Percentiles rank a stretch among this genome's conserved stretches.
Conservation (phyloP, 2,329 filamentous ascomycete species). For the Fusarium palustre region DNA sequence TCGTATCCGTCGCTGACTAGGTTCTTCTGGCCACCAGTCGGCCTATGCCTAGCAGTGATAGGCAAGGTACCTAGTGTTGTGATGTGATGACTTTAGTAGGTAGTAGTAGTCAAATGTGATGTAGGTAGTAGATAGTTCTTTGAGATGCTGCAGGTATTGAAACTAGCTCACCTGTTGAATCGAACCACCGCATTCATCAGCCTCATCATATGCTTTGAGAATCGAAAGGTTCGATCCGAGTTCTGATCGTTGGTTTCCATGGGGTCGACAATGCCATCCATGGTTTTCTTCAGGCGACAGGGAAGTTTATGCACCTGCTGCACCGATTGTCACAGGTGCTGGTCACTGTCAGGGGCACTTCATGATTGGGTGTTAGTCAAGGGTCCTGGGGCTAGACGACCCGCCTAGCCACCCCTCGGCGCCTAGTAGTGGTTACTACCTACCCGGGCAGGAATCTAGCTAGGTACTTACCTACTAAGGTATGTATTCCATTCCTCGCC, state of each 20-base stretch:
- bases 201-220: constrained; percentile 45
- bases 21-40: not conserved
- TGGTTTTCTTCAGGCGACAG: constrained; percentile 29
- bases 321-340: constrained; percentile 43
- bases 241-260: constrained; percentile 24
- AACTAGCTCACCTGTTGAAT: constrained; percentile 32
- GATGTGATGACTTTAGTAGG: constrained; percentile 18
- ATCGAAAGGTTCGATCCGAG: constrained; percentile 46
- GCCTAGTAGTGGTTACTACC: constrained; percentile 3
- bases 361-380: constrained; percentile 24
- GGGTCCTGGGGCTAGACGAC: constrained; percentile 16
- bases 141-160: constrained; percentile 13
- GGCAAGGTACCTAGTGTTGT: constrained; percentile 41
- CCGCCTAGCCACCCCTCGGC: constrained; percentile 25
- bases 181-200: constrained; percentile 39
- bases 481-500: too few relatives aligned
- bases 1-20: not conserved
- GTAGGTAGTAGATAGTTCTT: not conserved
- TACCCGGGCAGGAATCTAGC: too few relatives aligned
- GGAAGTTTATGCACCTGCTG: constrained; percentile 39
- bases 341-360: constrained; percentile 14
- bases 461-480: too few relatives aligned
- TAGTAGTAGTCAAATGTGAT: constrained; percentile 31
- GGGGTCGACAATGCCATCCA: constrained; percentile 6
- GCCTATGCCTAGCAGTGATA: not conserved